Percentiles rank a stretch among this genome's conserved stretches.
Conservation (phyloP, 148 eudicot genomes). For the Persicaria tinctoria region DNA sequence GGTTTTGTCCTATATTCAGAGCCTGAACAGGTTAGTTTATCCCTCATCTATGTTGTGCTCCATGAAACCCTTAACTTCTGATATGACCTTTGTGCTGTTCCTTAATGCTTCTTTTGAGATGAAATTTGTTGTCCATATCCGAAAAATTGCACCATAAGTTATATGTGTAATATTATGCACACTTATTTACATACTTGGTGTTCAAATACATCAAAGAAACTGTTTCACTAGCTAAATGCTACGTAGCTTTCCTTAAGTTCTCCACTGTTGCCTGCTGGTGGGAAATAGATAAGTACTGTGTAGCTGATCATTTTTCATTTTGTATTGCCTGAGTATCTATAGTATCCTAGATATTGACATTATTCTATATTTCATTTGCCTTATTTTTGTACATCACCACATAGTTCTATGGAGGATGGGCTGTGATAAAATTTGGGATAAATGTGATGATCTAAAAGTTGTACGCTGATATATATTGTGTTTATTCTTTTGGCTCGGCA, state of each 20-base stretch:
- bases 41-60: not conserved
- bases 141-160: not conserved
- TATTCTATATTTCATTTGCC: not conserved
- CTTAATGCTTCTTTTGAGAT: not conserved
- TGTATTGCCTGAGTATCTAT: not conserved
- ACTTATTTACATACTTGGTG: too few species aligned
- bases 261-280: too few species aligned
- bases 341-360: too few species aligned
- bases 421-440: not conserved
- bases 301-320: too few species aligned
- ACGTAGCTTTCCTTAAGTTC: not conserved
- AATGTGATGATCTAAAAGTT: not conserved
- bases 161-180: too few species aligned
- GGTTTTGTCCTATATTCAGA: slow-evolving; percentile 93
- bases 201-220: not conserved
- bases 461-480: too few species aligned
- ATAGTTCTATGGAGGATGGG: not conserved
- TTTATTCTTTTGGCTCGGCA: not conserved
- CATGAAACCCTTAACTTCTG: not conserved
- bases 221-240: not conserved
- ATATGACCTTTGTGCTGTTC: not conserved
- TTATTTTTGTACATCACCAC: not conserved
- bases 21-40: slow-evolving; percentile 85
- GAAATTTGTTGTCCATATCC: not conserved
- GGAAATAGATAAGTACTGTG: too few species aligned